Evolutionary conservation across 2,329 filamentous ascomycete genomes (phyloP).

Genomic region (Plenodomus lindquistii): DNA sequence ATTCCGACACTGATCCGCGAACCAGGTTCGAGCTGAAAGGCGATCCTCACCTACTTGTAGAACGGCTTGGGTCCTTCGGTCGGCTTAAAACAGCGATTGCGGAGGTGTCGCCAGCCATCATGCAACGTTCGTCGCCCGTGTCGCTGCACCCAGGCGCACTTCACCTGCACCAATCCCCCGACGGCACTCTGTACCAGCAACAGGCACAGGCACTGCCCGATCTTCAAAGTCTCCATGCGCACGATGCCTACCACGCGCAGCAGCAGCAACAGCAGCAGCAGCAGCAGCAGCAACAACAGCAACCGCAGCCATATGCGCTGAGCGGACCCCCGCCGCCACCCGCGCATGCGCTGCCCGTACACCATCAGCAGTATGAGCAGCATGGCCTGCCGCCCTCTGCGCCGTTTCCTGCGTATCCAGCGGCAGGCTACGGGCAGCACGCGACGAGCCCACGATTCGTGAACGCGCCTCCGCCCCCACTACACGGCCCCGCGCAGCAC

Average conservation of each 20-base stretch:
- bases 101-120: conserved; percentile 26
- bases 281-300: neutral
- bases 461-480: conserved; percentile 18
- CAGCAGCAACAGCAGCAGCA: conserved; percentile 2
- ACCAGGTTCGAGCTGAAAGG: neutral
- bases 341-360: conserved; percentile 20
- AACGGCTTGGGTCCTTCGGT: conserved; percentile 1
- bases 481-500: conserved; percentile 21
- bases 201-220: conserved; percentile 34
- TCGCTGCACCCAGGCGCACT: conserved; percentile 33
- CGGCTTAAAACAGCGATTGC: conserved; percentile 33
- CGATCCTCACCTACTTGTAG: neutral
- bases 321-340: conserved; percentile 21
- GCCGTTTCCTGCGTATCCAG: conserved; percentile 27
- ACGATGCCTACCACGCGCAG: conserved; percentile 23
- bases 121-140: conserved; percentile 22
- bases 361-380: conserved; percentile 42
- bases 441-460: conserved; percentile 29
- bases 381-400: conserved; percentile 27
- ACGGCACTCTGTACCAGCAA: conserved; percentile 24
- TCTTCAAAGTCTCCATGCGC: conserved; percentile 47
- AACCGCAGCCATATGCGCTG: conserved; percentile 20
- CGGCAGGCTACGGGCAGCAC: conserved; percentile 29
- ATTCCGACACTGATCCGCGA: conserved; percentile 1
- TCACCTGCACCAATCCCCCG: conserved; percentile 35